These are phyloP conservation scores for Penicillium sclerotigenum DNA, from an alignment of 2,329 filamentous ascomycete species.

Conservation along the genomic window DNA sequence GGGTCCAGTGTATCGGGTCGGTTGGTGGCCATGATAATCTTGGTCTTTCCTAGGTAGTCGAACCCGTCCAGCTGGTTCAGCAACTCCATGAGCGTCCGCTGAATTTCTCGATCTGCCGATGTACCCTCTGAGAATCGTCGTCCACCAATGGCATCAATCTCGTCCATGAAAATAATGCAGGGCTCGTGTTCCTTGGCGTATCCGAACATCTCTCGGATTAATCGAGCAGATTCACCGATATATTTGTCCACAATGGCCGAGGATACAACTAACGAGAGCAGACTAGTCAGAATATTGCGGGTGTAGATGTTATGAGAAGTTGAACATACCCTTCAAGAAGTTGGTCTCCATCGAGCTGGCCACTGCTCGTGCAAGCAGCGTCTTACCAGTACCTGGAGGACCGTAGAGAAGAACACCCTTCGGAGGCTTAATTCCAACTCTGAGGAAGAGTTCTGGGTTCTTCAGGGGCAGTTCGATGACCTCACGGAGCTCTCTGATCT, in stretches of 20 bases:
- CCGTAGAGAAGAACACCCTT: slow-evolving; percentile 97
- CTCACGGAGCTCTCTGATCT: slow-evolving; percentile 94
- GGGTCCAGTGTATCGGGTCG: slow-evolving; percentile 94
- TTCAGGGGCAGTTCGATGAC: slow-evolving; percentile 97
- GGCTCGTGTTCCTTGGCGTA: slow-evolving; percentile 99
- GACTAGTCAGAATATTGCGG: slow-evolving; percentile 6
- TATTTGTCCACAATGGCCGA: slow-evolving; percentile 99
- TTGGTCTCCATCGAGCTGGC: slow-evolving; percentile 97
- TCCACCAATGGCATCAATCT: slow-evolving; percentile 98
- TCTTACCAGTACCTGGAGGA: slow-evolving; percentile 95
- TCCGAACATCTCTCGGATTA: slow-evolving; percentile 99
- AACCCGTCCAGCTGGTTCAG: slow-evolving; percentile 98
- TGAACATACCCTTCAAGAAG: slow-evolving; percentile 79
- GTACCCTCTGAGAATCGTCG: slow-evolving; percentile 96
- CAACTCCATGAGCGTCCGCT: slow-evolving; percentile 96
- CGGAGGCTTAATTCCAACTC: slow-evolving; percentile 97
- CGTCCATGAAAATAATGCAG: slow-evolving; percentile 99
- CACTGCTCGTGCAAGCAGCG: slow-evolving; percentile 86
- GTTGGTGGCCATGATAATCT: slow-evolving; percentile 99
- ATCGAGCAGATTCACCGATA: slow-evolving; percentile 93
- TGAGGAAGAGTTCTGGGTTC: slow-evolving; percentile 94
- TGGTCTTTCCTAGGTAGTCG: slow-evolving; percentile 98
- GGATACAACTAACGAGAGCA: slow-evolving; percentile 69
- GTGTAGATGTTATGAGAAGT: neutral
- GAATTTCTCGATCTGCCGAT: slow-evolving; percentile 95